Evolutionary conservation across 805 yeast genomes (phyloP), one percentile per base, ranked within the genome.

Genomic region (Cyberlindnera euphorbiiphila): DNA sequence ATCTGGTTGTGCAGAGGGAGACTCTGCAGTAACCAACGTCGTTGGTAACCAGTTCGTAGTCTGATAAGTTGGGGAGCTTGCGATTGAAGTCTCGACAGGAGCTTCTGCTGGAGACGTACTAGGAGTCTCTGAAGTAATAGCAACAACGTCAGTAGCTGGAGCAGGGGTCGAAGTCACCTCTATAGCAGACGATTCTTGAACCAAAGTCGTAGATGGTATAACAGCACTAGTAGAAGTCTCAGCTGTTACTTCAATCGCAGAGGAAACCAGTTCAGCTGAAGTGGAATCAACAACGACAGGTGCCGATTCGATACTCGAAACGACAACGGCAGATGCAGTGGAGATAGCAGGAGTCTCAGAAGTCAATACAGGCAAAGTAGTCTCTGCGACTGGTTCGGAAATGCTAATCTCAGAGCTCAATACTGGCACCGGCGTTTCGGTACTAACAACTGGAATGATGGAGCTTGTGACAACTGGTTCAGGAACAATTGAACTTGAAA

Each of bases 41-140:
- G 70, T 63, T 23, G 77, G 77, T 28, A 71, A 50, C 75, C 76
- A 69, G 41, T 53, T 49, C 5, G 47, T 40, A 8, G 59, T 33
- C 11, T n/a, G 18, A 7, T 16, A 3, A 4, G 25, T 22, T n/a
- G 19, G 5, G 17, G 33, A 19, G n/a, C 15, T n/a, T 21, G 25
- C 20, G 19, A 4, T 8, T 6, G 25, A 10, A 22, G 25, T 15
- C 13, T 18, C 24, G 8, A 9, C 12, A 19, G 37, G 5, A 21
- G 23, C 8, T 11, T 15, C 6, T 5, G n/a, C 32, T 19, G 27
- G 13, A 9, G 27, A 14, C 5, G 22, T 9, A 21, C 4, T 9
- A 15, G 26, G 6, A 4, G 25, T 9, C 4, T 18, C 5, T 18
- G 26, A 13, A 13, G 29, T 26, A 26, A 9, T 6, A 9, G 29